phyloP scores from a whole-genome alignment of 2,329 filamentous ascomycete species.

The Cladophialophora psammophila region DNA sequence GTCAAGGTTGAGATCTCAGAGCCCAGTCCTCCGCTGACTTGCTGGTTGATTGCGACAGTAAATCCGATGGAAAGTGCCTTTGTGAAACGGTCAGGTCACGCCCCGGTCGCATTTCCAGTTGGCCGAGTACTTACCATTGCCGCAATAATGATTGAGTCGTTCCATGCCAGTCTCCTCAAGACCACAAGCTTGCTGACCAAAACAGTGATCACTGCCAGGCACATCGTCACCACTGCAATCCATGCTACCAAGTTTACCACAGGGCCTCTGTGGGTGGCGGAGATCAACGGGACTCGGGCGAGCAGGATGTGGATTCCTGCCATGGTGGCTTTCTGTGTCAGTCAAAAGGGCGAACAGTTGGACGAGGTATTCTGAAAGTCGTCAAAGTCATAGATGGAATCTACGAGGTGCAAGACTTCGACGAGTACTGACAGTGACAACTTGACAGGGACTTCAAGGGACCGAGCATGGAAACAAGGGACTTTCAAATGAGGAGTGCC shows the following conservation, averaged over 20 bases:
- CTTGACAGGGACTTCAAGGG: neutral
- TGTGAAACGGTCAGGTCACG: neutral
- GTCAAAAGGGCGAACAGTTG: neutral
- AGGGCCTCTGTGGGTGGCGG: constrained; percentile 23
- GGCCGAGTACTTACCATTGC: constrained; percentile 32
- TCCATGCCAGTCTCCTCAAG: constrained; percentile 33
- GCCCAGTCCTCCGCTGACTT: constrained; percentile 38
- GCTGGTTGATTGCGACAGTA: constrained; percentile 37
- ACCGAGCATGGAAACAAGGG: neutral
- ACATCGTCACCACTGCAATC: constrained; percentile 29
- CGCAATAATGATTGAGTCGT: constrained; percentile 34
- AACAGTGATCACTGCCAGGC: constrained; percentile 34
- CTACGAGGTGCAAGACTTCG: neutral
- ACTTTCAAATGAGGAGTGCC: constrained; percentile 1
- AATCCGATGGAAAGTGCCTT: constrained; percentile 29
- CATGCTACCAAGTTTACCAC: constrained; percentile 31
- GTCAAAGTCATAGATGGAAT: constrained; percentile 4
- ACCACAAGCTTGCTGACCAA: constrained; percentile 38
- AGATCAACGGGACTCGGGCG: constrained; percentile 23
- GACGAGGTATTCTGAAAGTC: neutral
- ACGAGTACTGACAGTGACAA: constrained; percentile 4
- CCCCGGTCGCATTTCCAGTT: constrained; percentile 1
- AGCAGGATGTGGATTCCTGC: constrained; percentile 12
- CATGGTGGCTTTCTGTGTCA: constrained; percentile 11
- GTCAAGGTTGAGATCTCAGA: constrained; percentile 23